phyloP scores from a whole-genome alignment of 1,284 basidiomycete genomes.

The Pulchroboletus neoregius region DNA sequence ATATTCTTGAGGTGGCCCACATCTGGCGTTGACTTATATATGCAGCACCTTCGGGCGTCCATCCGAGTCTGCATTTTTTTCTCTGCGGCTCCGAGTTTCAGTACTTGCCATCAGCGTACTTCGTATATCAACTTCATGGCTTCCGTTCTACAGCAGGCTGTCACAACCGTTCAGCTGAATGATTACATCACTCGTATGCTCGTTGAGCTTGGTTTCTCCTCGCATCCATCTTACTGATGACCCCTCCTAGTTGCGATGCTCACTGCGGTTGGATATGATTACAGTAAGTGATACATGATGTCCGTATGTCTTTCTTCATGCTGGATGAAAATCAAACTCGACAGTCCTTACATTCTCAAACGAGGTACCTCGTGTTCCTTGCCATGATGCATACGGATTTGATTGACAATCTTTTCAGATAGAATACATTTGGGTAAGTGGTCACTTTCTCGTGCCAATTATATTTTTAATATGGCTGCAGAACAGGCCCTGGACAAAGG shows the following conservation, averaged over 20 bases:
- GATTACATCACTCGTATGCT: not conserved
- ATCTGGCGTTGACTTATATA: too few relatives aligned
- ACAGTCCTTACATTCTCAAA: too few relatives aligned
- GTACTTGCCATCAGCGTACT: too few relatives aligned
- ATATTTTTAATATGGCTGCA: not conserved
- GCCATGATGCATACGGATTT: too few relatives aligned
- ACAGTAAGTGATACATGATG: not conserved
- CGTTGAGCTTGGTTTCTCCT: not conserved
- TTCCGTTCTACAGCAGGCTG: not conserved
- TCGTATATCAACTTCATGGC: not conserved
- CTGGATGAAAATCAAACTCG: too few relatives aligned
- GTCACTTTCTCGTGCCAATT: too few relatives aligned
- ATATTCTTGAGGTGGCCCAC: too few relatives aligned
- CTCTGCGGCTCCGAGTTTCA: too few relatives aligned
- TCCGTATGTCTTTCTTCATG: not conserved
- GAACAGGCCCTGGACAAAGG: not conserved
- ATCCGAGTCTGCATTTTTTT: too few relatives aligned
- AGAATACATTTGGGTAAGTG: not conserved
- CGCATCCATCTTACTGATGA: not conserved
- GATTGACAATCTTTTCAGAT: not conserved
- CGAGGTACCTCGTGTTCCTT: not conserved
- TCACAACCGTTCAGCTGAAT: not conserved
- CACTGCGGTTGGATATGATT: not conserved
- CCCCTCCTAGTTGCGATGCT: not conserved
- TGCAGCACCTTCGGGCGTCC: too few relatives aligned